Percentiles rank a stretch among this genome's conserved stretches.
These are phyloP conservation scores for Microdochium paspali DNA, from an alignment of 2,329 filamentous ascomycete genomes.

Conservation along the genomic window DNA sequence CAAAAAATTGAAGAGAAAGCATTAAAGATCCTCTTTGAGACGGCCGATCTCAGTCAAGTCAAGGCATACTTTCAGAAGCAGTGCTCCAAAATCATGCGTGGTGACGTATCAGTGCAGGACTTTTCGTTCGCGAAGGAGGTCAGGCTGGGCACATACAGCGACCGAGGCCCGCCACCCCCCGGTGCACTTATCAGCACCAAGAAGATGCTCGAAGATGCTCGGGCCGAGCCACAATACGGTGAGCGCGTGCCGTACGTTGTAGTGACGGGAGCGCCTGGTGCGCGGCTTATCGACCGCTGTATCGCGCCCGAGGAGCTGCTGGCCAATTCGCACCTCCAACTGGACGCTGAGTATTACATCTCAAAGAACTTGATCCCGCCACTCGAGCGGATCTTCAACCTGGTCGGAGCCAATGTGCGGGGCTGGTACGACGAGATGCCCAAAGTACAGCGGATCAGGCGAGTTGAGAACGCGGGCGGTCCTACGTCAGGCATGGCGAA, in stretches of 20 bases:
- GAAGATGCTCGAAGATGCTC: conserved; percentile 76
- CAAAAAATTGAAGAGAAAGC: conserved; percentile 95
- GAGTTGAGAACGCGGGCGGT: conserved; percentile 26
- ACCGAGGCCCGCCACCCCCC: conserved; percentile 69
- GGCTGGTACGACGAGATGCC: conserved; percentile 97
- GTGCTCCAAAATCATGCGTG: conserved; percentile 86
- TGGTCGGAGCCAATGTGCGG: conserved; percentile 84
- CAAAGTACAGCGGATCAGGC: conserved; percentile 69
- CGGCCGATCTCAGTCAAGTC: conserved; percentile 77
- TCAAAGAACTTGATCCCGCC: conserved; percentile 91
- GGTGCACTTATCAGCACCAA: conserved; percentile 83
- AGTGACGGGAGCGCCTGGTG: conserved; percentile 76
- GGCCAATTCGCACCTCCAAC: conserved; percentile 62
- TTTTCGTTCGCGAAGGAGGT: conserved; percentile 95
- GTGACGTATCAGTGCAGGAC: conserved; percentile 81
- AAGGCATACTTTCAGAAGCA: conserved; percentile 86
- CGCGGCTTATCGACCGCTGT: conserved; percentile 79
- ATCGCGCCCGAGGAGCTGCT: conserved; percentile 80
- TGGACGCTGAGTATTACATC: conserved; percentile 97
- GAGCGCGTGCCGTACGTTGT: conserved; percentile 95
- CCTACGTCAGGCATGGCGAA: too few relatives aligned
- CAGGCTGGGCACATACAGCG: conserved; percentile 78
- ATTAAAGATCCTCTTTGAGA: conserved; percentile 81
- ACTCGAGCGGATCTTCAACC: conserved; percentile 90
- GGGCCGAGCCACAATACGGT: conserved; percentile 86